These are phyloP conservation scores for Sclerotinia sclerotiorum DNA, from an alignment of 2,329 filamentous ascomycete species.

Conservation along the genomic window DNA sequence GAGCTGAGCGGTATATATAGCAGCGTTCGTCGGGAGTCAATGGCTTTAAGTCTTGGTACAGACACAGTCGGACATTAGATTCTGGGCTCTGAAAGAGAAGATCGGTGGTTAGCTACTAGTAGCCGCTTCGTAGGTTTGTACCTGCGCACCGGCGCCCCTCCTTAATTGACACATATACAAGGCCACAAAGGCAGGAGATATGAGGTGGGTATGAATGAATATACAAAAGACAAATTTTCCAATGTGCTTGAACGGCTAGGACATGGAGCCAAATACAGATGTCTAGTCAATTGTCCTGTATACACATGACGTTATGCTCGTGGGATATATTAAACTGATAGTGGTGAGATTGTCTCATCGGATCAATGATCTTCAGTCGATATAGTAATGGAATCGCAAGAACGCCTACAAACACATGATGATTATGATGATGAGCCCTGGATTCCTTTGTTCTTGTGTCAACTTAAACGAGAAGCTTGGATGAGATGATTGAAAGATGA, in stretches of 20 bases:
- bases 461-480: background rate
- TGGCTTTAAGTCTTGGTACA: conserved; percentile 27
- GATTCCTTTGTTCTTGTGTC: background rate
- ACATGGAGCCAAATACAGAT: background rate
- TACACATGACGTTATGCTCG: background rate
- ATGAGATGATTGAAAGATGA: background rate
- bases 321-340: background rate
- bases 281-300: background rate
- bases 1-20: conserved; percentile 15
- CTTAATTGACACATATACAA: conserved; percentile 11
- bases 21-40: conserved; percentile 26
- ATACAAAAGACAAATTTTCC: background rate
- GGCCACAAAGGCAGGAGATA: background rate
- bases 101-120: conserved; percentile 1
- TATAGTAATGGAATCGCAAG: background rate
- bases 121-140: conserved; percentile 2
- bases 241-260: conserved; percentile 9
- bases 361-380: background rate
- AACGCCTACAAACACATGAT: background rate
- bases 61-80: background rate
- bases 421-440: background rate
- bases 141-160: background rate
- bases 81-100: background rate
- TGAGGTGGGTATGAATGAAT: background rate
- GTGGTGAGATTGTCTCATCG: background rate